These are phyloP conservation scores for Talaromyces sp. DNA, from an alignment of 2,329 filamentous ascomycete genomes.

Conservation along the genomic window DNA sequence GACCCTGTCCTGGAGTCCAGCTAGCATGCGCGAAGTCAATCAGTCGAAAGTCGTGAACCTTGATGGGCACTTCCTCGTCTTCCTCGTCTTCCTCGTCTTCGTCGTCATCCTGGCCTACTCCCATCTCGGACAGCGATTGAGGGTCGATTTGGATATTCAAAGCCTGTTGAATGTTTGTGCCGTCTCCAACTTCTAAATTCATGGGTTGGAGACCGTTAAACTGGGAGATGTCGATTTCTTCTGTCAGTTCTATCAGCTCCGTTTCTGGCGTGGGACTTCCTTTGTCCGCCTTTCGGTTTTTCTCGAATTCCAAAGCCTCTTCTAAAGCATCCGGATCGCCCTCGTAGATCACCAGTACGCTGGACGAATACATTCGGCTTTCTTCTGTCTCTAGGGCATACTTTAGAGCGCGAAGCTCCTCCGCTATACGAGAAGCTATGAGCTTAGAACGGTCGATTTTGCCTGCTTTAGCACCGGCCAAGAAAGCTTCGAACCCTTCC, in stretches of 20 bases:
- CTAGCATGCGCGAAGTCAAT: slow-evolving; percentile 95
- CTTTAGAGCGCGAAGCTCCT: slow-evolving; percentile 39
- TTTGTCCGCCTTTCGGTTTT: slow-evolving; percentile 32
- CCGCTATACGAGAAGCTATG: slow-evolving; percentile 35
- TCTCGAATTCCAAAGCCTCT: slow-evolving; percentile 41
- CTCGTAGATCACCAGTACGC: slow-evolving; percentile 61
- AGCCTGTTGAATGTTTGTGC: slow-evolving; percentile 5
- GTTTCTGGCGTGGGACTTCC: slow-evolving; percentile 17
- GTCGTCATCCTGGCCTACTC: slow-evolving; percentile 43
- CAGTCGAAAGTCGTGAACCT: slow-evolving; percentile 73
- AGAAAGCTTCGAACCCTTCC: slow-evolving; percentile 53
- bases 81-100: slow-evolving; percentile 54
- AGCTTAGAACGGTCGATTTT: slow-evolving; percentile 38
- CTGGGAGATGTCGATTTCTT: slow-evolving; percentile 11
- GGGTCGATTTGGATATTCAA: slow-evolving; percentile 29
- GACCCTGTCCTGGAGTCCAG: slow-evolving; percentile 74
- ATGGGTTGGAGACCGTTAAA: slow-evolving; percentile 1
- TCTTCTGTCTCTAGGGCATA: slow-evolving; percentile 50
- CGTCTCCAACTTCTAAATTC: slow-evolving; percentile 24
- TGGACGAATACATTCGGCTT: slow-evolving; percentile 62
- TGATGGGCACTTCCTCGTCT: slow-evolving; percentile 51
- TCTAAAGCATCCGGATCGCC: slow-evolving; percentile 54
- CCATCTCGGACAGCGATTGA: slow-evolving; percentile 13
- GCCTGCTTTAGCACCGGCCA: slow-evolving; percentile 41
- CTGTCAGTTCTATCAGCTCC: slow-evolving; percentile 22